Base-by-base conservation (phyloP, 202 grass and related monocot species). In the Panicum hallii region DNA sequence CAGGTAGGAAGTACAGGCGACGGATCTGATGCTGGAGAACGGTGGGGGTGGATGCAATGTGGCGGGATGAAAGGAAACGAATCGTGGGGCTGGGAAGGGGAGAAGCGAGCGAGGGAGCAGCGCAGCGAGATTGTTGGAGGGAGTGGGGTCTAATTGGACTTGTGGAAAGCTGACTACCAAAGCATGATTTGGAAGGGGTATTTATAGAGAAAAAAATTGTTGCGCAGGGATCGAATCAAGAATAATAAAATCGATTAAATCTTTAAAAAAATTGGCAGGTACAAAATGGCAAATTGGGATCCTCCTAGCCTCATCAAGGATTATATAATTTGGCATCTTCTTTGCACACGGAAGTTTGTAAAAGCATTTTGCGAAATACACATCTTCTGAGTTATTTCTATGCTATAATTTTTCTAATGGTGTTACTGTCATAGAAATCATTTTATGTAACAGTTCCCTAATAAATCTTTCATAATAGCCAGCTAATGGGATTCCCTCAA, bases 111-210 rank as follows among this genome's bases (percentile, higher is more conserved):
- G 28, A 79, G 77, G 62, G 38, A 62, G 74, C n/a, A 77, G 74
- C 54, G 20, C 19, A 13, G 50, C 66, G 22, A 70, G 79, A 81
- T 81, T 69, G 64, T 70, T 68, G 78, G 78, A 81, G 64, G 36
- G 40, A 61, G 36, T 72, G 22, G 70, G 19, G 19, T 6, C 22
- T 69, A 11, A 23, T n/a, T 26, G 34, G 67, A 46, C 23, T 38
- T 11, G n/a, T 47, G 32, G 32, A 32, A 48, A 32, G 70, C 70
- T 49, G 14, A 34, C 45, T 72, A 11, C 44, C 13, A 47, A 50
- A 48, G 46, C 13, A 16, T 3, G 17, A 15, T 12, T 60, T 22
- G 70, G 15, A 15, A 16, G 40, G 40, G 54, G 36, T 77, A 77
- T 77, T 77, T 77, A 77, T 77, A 61, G n/a, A 61, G 19, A 0